Conservation (phyloP, 208 protist genomes). For the Acanthamoeba castellanii region DNA sequence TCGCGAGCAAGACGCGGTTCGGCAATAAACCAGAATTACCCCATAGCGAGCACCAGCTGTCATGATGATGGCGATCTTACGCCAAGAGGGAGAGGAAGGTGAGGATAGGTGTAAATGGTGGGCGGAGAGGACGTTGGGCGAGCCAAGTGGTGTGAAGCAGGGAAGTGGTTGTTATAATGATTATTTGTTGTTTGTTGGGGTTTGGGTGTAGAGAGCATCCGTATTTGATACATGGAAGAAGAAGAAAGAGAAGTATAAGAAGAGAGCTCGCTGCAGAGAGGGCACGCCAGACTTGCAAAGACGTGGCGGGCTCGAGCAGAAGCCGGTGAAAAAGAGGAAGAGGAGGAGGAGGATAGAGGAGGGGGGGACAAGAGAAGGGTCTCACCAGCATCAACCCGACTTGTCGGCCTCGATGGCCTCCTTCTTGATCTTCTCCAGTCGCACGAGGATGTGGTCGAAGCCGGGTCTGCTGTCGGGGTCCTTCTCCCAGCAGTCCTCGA, state of each 20-base stretch:
- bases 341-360: background rate
- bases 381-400: background rate
- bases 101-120: background rate
- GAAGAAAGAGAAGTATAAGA: background rate
- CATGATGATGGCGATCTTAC: background rate
- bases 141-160: no score
- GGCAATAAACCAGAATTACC: background rate
- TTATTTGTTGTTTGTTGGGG: background rate
- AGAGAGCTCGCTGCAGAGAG: no score
- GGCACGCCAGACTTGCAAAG: no score
- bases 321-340: background rate
- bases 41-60: background rate
- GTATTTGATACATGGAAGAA: background rate
- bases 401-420: slow-evolving; percentile 57
- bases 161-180: background rate
- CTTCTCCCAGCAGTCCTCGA: slow-evolving; percentile 73
- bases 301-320: background rate
- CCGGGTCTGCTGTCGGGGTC: slow-evolving; percentile 36
- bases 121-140: no score
- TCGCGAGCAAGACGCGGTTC: no score
- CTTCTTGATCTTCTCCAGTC: slow-evolving; percentile 67
- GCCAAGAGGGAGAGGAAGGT: background rate
- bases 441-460: slow-evolving; percentile 62
- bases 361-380: background rate
- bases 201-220: background rate